Evolutionary conservation across 1,139 yeast species (phyloP).

Genomic region (Chernovozyma sophiae-reginae): DNA sequence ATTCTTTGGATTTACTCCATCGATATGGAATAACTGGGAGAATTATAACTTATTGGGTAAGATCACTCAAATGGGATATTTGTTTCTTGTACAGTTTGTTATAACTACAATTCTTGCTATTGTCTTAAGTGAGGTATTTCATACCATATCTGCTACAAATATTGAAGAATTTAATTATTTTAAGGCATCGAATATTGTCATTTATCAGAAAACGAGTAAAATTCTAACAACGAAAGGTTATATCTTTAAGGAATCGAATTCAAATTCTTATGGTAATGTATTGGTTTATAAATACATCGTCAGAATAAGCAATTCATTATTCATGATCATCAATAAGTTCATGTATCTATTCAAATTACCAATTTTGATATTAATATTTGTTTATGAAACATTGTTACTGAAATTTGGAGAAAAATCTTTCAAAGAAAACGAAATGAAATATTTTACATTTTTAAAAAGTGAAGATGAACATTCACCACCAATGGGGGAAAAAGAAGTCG

Average conservation of each 20-base stretch:
- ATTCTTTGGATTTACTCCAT: constrained; percentile 61
- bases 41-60: constrained; percentile 49
- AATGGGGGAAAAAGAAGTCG: background rate
- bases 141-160: constrained; percentile 34
- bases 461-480: constrained; percentile 18
- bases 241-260: background rate
- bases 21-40: constrained; percentile 61
- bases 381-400: constrained; percentile 28
- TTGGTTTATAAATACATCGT: background rate
- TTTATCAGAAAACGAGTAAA: constrained; percentile 16
- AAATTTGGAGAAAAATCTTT: constrained; percentile 13
- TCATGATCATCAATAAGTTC: constrained; percentile 9
- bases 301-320: background rate
- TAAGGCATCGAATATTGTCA: constrained; percentile 35
- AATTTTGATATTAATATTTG: constrained; percentile 27
- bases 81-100: constrained; percentile 55
- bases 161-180: constrained; percentile 42
- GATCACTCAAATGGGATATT: constrained; percentile 46
- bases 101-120: constrained; percentile 58
- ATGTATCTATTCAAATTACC: constrained; percentile 31
- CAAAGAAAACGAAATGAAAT: constrained; percentile 21
- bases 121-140: constrained; percentile 45
- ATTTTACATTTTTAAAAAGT: constrained; percentile 32
- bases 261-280: background rate
- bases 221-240: constrained; percentile 11